Evolutionary conservation across 2,329 filamentous ascomycete species (phyloP).

Genomic region (Aureobasidium sp.): DNA sequence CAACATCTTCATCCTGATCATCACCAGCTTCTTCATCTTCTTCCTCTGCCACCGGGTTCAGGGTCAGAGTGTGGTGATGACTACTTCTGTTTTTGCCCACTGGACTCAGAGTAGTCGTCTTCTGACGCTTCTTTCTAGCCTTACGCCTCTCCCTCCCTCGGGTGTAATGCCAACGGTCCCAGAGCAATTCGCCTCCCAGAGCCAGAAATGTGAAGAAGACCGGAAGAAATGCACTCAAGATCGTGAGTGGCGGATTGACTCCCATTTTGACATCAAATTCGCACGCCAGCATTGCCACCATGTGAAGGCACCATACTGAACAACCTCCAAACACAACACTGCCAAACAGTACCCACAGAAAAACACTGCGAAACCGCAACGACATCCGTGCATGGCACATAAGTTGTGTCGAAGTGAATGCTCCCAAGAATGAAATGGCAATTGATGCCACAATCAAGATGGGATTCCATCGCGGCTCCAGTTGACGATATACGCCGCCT

Average conservation of each 20-base stretch:
- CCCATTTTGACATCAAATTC: constrained; percentile 35
- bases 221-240: constrained; percentile 27
- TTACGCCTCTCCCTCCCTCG: constrained; percentile 21
- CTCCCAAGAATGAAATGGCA: constrained; percentile 36
- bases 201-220: constrained; percentile 26
- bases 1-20: constrained; percentile 1
- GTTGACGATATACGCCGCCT: constrained; percentile 4
- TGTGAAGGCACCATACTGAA: constrained; percentile 37
- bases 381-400: constrained; percentile 38
- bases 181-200: constrained; percentile 33
- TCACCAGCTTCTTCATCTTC: constrained; percentile 4
- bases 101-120: constrained; percentile 6
- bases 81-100: neutral
- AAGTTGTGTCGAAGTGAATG: constrained; percentile 38
- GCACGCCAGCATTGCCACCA: constrained; percentile 38
- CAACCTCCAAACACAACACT: constrained; percentile 39
- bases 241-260: constrained; percentile 31
- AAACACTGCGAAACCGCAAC: constrained; percentile 31
- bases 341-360: constrained; percentile 34
- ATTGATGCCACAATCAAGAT: constrained; percentile 35
- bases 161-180: constrained; percentile 28
- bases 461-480: constrained; percentile 31
- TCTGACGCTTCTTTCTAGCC: neutral
- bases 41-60: constrained; percentile 3
- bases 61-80: neutral